Base-by-base conservation (phyloP, 1,284 basidiomycete species). In the Ustilago shanxiensis region DNA sequence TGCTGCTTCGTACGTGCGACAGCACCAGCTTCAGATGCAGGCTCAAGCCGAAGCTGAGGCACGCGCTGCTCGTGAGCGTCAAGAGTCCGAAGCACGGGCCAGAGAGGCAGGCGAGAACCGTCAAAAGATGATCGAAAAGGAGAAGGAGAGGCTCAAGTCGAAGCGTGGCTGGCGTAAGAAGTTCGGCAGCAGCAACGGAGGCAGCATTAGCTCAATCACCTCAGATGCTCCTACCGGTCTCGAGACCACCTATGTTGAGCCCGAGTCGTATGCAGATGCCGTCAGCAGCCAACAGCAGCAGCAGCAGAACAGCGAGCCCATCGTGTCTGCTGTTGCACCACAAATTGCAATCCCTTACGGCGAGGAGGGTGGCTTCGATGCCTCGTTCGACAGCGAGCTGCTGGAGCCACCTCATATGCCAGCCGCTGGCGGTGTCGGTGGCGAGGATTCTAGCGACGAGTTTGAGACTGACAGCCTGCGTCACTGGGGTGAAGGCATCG, bases 1-100 rank as follows among this genome's bases (percentile, higher is more conserved):
- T 3, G 95, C 96, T 29, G 96, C 95, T 0, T 92, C 93, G 83
- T 90, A 97, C 14, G 95, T 94, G 0, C 87, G 94, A 50, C 93
- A 95, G 85, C 95, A 98, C 86, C 87, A 88, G 72, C 64, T 83
- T 93, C 94, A 22, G 93, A 92, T 51, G 93, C 85, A 39, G 86
- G 86, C 47, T 58, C 79, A 86, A 76, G 86, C 84, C 50, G 82
- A 86, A 68, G 76, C 82, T 0, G 82, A 81, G 49, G 68, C 74
- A 44, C 75, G 77, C 26, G 73, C 79, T 39, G 91, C 91, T 3
- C 72, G 77, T 20, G 74, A 81, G 44, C 90, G 87, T 79, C 91
- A 90, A 7, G 91, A 92, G 79, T 89, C 89, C 1, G 89, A 72
- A 53, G 83, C 89, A 66, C 88, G 88, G 7, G 89, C 79, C 54